Conservation (phyloP, 768 basidiomycete species). For the Podaxis sp. region DNA sequence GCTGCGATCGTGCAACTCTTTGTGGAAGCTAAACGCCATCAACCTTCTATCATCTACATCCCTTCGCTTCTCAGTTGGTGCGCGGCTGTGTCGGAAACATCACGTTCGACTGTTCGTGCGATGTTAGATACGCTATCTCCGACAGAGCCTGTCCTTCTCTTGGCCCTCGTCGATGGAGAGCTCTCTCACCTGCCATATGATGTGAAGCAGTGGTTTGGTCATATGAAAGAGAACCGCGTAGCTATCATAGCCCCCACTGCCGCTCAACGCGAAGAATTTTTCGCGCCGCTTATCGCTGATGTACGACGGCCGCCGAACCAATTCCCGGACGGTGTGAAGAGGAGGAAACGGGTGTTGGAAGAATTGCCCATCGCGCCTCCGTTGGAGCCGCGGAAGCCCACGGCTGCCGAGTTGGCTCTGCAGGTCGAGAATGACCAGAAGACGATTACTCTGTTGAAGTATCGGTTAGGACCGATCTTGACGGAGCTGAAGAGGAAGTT, state of each 20-base stretch:
- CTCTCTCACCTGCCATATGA: slow-evolving; percentile 73
- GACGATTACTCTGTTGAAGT: slow-evolving; percentile 79
- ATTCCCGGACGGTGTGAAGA: slow-evolving; percentile 86
- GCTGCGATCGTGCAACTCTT: slow-evolving; percentile 94
- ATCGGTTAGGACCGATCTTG: slow-evolving; percentile 87
- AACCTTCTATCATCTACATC: slow-evolving; percentile 94
- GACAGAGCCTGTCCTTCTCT: slow-evolving; percentile 89
- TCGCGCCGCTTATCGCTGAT: slow-evolving; percentile 68
- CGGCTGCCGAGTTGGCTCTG: slow-evolving; percentile 75
- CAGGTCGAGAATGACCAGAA: slow-evolving; percentile 83
- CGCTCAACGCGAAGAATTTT: slow-evolving; percentile 71
- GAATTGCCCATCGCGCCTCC: slow-evolving; percentile 88
- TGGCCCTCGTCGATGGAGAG: slow-evolving; percentile 84
- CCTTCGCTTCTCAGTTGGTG: slow-evolving; percentile 89
- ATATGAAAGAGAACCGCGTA: slow-evolving; percentile 73
- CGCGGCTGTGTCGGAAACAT: slow-evolving; percentile 77
- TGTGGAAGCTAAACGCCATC: slow-evolving; percentile 94
- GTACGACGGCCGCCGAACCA: slow-evolving; percentile 76
- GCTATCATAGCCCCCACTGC: slow-evolving; percentile 50
- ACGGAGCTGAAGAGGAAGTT: slow-evolving; percentile 90
- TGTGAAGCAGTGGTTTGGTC: slow-evolving; percentile 90
- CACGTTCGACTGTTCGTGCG: slow-evolving; percentile 81
- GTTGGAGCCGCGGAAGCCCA: slow-evolving; percentile 79
- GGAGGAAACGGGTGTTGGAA: slow-evolving; percentile 83
- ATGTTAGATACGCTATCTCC: slow-evolving; percentile 91